phyloP scores from a whole-genome alignment of 176 grass and related monocot genomes.

The Puya raimondii region DNA sequence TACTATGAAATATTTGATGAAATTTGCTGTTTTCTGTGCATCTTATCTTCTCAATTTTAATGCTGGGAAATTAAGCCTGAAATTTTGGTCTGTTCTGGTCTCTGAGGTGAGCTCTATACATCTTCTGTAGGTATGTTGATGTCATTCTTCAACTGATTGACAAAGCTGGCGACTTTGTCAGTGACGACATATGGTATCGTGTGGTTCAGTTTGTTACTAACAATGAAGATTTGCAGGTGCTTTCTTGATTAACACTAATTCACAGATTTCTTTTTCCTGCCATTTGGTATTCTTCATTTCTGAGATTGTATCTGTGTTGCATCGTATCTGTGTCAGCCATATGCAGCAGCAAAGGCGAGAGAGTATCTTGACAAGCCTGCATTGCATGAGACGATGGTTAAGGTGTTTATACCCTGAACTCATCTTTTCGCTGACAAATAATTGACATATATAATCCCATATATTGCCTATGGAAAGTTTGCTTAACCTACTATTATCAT shows the following conservation, averaged over 20 bases:
- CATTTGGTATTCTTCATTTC: conserved; percentile 13
- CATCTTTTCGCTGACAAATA: neutral
- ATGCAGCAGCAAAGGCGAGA: conserved; percentile 92
- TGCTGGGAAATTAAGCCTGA: neutral
- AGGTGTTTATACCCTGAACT: conserved; percentile 49
- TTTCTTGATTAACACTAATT: conserved; percentile 24
- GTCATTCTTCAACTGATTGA: conserved; percentile 99
- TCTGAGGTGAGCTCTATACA: neutral
- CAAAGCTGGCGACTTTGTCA: conserved; percentile 98
- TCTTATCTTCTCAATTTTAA: neutral
- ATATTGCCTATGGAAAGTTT: neutral
- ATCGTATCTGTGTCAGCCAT: conserved; percentile 41
- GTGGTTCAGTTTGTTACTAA: conserved; percentile 99
- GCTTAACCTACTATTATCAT: too few relatives aligned
- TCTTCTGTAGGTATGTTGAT: conserved; percentile 90
- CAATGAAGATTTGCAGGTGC: conserved; percentile 97
- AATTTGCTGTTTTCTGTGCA: neutral
- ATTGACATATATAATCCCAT: neutral
- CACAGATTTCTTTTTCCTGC: conserved; percentile 10
- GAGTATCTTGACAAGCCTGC: conserved; percentile 95
- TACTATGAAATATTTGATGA: neutral
- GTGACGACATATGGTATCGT: conserved; percentile 99
- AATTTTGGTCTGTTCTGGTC: neutral
- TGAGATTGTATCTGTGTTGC: conserved; percentile 4
- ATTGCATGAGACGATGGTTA: conserved; percentile 99